These are phyloP conservation scores for Nemophila menziesii DNA, from an alignment of 257 asterid genomes.

Conservation along the genomic window DNA sequence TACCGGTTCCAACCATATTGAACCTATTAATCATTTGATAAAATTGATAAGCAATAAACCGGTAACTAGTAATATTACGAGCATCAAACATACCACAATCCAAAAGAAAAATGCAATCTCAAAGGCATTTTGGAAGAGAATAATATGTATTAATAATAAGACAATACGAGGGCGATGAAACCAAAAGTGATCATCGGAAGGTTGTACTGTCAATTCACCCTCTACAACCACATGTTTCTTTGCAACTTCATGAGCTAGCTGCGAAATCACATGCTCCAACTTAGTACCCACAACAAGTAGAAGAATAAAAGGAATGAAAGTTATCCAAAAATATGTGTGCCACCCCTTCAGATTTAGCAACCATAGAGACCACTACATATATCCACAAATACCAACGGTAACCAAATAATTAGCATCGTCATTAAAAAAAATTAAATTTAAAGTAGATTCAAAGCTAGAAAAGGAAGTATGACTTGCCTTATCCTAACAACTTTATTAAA, in stretches of 20 bases:
- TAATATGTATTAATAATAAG: slow-evolving; percentile 30
- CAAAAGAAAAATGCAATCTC: slow-evolving; percentile 53
- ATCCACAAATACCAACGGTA: slow-evolving; percentile 98
- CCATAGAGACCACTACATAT: slow-evolving; percentile 77
- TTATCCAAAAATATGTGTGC: slow-evolving; percentile 39
- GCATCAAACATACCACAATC: slow-evolving; percentile 34
- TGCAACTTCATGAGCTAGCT: slow-evolving; percentile 35
- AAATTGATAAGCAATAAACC: too few relatives aligned
- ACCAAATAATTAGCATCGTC: too few relatives aligned
- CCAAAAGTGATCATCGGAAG: slow-evolving; percentile 56
- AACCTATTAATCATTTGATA: too few relatives aligned
- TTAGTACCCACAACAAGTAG: slow-evolving; percentile 87
- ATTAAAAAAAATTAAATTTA: background rate
- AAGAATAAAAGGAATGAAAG: slow-evolving; percentile 27
- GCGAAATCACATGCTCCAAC: slow-evolving; percentile 77
- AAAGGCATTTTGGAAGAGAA: slow-evolving; percentile 51
- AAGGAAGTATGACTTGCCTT: slow-evolving; percentile 55
- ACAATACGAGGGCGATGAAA: slow-evolving; percentile 34
- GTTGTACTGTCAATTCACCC: slow-evolving; percentile 36
- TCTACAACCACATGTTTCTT: slow-evolving; percentile 33
- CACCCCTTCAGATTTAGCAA: slow-evolving; percentile 82
- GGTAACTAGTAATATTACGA: too few relatives aligned
- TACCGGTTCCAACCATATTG: too few relatives aligned
- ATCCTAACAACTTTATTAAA: slow-evolving; percentile 89
- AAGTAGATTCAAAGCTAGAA: too few relatives aligned